A percentile compares a stretch with the other conserved stretches of the same genome.
Conservation (phyloP, 352 stramenopile genomes). For the Phytophthora tentaculata region DNA sequence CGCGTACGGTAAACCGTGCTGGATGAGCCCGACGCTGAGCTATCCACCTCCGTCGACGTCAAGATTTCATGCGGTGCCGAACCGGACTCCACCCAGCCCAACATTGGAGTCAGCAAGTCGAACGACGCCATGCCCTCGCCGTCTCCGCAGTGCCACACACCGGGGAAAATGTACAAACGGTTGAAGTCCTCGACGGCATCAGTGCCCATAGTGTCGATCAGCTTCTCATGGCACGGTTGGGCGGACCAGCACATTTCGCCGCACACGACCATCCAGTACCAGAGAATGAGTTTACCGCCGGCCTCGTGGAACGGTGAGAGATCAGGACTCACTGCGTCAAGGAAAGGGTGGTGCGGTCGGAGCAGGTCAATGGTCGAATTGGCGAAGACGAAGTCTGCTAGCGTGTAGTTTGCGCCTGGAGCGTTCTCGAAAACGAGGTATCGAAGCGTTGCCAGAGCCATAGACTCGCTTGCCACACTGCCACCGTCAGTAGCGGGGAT, state of each 20-base stretch:
- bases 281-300: conserved; percentile 47
- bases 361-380: conserved; percentile 43
- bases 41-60: conserved; percentile 19
- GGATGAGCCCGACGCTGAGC: conserved; percentile 19
- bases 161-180: conserved; percentile 46
- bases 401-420: conserved; percentile 32
- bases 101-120: conserved; percentile 45
- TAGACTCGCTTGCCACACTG: conserved; percentile 30
- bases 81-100: conserved; percentile 45
- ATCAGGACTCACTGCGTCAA: conserved; percentile 38
- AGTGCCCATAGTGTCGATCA: conserved; percentile 37
- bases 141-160: conserved; percentile 44
- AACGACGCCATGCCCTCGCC: conserved; percentile 47
- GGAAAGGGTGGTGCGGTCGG: conserved; percentile 35
- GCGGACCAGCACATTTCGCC: too few relatives aligned
- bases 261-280: conserved; percentile 44
- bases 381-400: conserved; percentile 42
- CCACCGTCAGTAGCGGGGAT: conserved; percentile 27
- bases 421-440: conserved; percentile 41
- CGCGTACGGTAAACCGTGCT: conserved; percentile 23
- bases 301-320: conserved; percentile 35
- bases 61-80: conserved; percentile 36
- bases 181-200: conserved; percentile 36
- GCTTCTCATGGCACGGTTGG: conserved; percentile 45
- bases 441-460: conserved; percentile 35